Evolutionary conservation across 768 basidiomycete species (phyloP).

Genomic region (Scleroderma bovista): DNA sequence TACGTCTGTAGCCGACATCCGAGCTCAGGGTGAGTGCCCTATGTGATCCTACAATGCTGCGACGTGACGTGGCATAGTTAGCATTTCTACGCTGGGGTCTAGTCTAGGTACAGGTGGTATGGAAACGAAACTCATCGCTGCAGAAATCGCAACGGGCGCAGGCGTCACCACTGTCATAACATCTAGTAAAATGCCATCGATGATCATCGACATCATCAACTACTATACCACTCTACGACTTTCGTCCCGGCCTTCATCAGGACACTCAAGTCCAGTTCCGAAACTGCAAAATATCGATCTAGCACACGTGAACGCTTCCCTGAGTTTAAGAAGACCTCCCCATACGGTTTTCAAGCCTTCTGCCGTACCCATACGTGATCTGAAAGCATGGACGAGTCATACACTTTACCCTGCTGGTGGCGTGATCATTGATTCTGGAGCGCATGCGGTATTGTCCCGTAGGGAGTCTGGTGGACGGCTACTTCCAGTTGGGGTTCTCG

Average conservation of each 20-base stretch:
- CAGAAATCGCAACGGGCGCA: slow-evolving; percentile 93
- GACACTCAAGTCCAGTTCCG: slow-evolving; percentile 20
- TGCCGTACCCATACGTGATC: slow-evolving; percentile 64
- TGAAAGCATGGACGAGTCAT: slow-evolving; percentile 97
- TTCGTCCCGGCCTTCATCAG: slow-evolving; percentile 31
- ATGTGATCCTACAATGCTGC: neutral
- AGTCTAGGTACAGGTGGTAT: slow-evolving; percentile 96
- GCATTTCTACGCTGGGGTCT: slow-evolving; percentile 87
- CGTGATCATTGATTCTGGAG: slow-evolving; percentile 85
- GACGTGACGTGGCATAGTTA: slow-evolving; percentile 49
- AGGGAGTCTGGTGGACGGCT: slow-evolving; percentile 87
- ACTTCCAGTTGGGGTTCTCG: slow-evolving; percentile 87
- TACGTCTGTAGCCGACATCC: slow-evolving; percentile 74
- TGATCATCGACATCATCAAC: slow-evolving; percentile 77
- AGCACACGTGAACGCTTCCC: slow-evolving; percentile 16
- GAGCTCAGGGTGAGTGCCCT: slow-evolving; percentile 58
- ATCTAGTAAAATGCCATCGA: slow-evolving; percentile 71
- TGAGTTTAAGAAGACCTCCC: slow-evolving; percentile 48
- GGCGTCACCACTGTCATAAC: slow-evolving; percentile 91
- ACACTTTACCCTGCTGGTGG: slow-evolving; percentile 86
- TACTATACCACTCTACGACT: slow-evolving; percentile 51
- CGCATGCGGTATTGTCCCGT: slow-evolving; percentile 77
- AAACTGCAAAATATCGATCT: slow-evolving; percentile 20
- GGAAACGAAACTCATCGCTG: slow-evolving; percentile 98
- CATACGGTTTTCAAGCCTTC: slow-evolving; percentile 89